Evolutionary conservation across 2,329 filamentous ascomycete species (phyloP).

Genomic region (Blumeria hordei): DNA sequence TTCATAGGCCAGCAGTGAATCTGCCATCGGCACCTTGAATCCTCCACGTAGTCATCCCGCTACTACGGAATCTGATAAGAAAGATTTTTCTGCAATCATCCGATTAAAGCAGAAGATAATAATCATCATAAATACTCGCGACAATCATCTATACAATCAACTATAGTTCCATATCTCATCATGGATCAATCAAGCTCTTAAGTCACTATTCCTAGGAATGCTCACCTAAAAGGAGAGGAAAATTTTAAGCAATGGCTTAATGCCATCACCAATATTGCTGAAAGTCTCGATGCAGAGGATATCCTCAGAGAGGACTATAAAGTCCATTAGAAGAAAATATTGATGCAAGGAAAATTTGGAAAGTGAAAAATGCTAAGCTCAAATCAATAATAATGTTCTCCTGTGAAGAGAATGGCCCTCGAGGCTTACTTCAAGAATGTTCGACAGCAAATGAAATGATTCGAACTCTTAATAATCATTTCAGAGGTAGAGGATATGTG

Average conservation of each 20-base stretch:
- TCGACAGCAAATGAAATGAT: not conserved
- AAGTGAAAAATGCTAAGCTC: not conserved
- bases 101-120: too few species aligned
- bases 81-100: not conserved
- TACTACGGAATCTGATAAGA: not conserved
- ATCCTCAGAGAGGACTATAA: not conserved
- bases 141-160: too few species aligned
- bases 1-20: not conserved
- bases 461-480: not conserved
- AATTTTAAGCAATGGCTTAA: not conserved
- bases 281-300: not conserved
- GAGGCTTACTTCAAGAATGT: not conserved
- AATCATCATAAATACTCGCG: too few species aligned
- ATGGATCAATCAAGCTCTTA: not conserved
- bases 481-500: not conserved
- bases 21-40: not conserved
- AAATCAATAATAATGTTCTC: not conserved
- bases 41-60: not conserved
- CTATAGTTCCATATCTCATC: not conserved
- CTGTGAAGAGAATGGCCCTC: not conserved
- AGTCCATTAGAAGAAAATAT: not conserved
- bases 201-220: not conserved
- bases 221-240: not conserved
- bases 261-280: not conserved
- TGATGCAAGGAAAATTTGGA: not conserved